A percentile compares a stretch with the other conserved stretches of the same genome.
phyloP scores from a whole-genome alignment of 345 rosid genomes.

The Salix dunnii region DNA sequence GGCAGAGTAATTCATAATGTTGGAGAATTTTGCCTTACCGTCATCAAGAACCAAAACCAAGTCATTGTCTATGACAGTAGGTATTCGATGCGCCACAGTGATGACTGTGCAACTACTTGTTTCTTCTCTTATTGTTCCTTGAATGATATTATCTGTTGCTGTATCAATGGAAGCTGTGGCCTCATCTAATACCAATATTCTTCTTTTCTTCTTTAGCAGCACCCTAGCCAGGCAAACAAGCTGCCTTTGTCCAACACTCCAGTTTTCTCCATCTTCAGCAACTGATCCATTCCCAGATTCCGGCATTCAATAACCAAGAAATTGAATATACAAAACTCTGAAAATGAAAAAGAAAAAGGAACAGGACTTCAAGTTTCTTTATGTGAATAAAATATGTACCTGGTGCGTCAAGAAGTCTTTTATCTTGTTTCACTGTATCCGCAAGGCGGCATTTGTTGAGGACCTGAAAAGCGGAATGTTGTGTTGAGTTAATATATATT shows the following conservation, averaged over 20 bases:
- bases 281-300: slow-evolving; percentile 42
- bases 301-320: neutral
- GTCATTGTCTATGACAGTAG: slow-evolving; percentile 80
- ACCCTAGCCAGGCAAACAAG: slow-evolving; percentile 79
- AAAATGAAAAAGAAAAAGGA: neutral
- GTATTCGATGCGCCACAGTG: slow-evolving; percentile 82
- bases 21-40: slow-evolving; percentile 35
- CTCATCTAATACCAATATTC: slow-evolving; percentile 72
- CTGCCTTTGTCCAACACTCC: slow-evolving; percentile 95
- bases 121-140: slow-evolving; percentile 67
- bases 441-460: slow-evolving; percentile 54
- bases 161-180: slow-evolving; percentile 91
- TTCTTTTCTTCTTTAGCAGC: slow-evolving; percentile 62
- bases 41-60: slow-evolving; percentile 75
- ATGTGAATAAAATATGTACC: slow-evolving; percentile 19
- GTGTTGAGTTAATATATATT: neutral
- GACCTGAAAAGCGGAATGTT: slow-evolving; percentile 28
- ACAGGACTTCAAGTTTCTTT: neutral
- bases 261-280: slow-evolving; percentile 84
- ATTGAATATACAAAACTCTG: neutral
- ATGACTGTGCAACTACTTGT: slow-evolving; percentile 71
- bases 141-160: slow-evolving; percentile 74
- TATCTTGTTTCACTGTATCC: slow-evolving; percentile 48
- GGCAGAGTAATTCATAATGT: neutral
- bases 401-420: slow-evolving; percentile 53